Percentiles rank a stretch among this genome's conserved stretches.
Conservation (phyloP, 2,329 filamentous ascomycete genomes). For the Exophiala lecanii-corni region DNA sequence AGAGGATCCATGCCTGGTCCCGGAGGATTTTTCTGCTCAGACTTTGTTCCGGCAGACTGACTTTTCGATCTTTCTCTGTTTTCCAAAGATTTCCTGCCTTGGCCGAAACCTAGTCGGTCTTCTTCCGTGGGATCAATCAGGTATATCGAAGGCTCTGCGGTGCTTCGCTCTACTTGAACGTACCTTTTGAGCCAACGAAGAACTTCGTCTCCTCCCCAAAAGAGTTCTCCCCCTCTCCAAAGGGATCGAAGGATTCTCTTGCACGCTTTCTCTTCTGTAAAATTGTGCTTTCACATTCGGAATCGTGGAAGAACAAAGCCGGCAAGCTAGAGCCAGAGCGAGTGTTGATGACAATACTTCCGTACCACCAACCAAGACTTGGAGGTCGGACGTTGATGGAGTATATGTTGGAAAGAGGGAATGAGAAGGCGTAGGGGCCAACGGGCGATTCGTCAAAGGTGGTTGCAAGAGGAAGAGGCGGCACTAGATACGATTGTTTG, state of each 20-base stretch:
- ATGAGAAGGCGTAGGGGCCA: conserved; percentile 83
- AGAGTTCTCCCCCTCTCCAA: conserved; percentile 80
- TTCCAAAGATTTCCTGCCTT: conserved; percentile 49
- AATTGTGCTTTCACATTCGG: conserved; percentile 92
- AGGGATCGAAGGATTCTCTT: conserved; percentile 82
- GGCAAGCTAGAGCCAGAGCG: conserved; percentile 88
- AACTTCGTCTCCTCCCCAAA: conserved; percentile 97
- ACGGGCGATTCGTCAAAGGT: conserved; percentile 60
- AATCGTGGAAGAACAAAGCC: conserved; percentile 95
- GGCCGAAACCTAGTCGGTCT: conserved; percentile 75
- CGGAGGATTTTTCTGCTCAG: conserved; percentile 34
- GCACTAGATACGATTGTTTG: conserved; percentile 82
- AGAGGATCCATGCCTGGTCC: conserved; percentile 71
- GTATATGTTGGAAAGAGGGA: conserved; percentile 86
- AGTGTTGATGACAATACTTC: conserved; percentile 89
- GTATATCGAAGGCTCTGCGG: conserved; percentile 84
- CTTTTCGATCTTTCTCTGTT: conserved; percentile 31
- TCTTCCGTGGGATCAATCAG: conserved; percentile 81
- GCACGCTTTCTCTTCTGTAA: conserved; percentile 84
- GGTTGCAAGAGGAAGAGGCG: conserved; percentile 81
- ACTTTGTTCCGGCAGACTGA: conserved; percentile 35
- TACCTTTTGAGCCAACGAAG: conserved; percentile 85
- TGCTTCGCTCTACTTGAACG: conserved; percentile 74
- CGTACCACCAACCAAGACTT: conserved; percentile 97
- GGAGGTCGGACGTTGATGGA: conserved; percentile 85